A percentile compares a stretch with the other conserved stretches of the same genome.
Evolutionary conservation across 192 early-diverging fungal genomes (phyloP).

Genomic region (Backusella morwellensis): DNA sequence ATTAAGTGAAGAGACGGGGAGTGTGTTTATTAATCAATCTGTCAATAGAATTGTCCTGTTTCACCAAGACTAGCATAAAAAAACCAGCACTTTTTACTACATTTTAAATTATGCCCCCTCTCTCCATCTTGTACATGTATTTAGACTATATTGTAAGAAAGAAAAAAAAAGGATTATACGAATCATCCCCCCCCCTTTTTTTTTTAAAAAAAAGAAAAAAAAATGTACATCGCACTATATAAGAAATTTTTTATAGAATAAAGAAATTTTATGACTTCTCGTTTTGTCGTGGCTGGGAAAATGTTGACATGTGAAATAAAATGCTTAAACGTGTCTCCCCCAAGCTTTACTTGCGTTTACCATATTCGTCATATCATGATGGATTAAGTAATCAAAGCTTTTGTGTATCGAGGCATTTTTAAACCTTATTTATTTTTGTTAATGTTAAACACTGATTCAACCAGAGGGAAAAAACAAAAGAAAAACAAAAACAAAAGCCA

Average conservation of each 20-base stretch:
- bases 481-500: no score
- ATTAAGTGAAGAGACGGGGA: not conserved
- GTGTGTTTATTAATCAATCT: not conserved
- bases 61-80: slow-evolving; percentile 13
- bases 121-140: not conserved
- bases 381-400: not conserved
- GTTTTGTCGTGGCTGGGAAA: not conserved
- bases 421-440: not conserved
- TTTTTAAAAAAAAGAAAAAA: not conserved
- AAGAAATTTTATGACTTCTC: not conserved
- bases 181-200: not conserved
- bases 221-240: not conserved
- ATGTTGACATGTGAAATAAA: slow-evolving; percentile 7
- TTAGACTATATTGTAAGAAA: not conserved
- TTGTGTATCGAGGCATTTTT: not conserved
- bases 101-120: not conserved
- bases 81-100: not conserved
- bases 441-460: not conserved
- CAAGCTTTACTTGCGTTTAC: not conserved
- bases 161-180: not conserved
- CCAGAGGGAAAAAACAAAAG: no score
- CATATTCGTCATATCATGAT: not conserved
- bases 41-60: slow-evolving; percentile 25
- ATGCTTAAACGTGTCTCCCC: not conserved
- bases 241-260: not conserved